Percentiles rank a stretch among this genome's conserved stretches.
phyloP scores from a whole-genome alignment of 2,329 filamentous ascomycete species.

The Dactylellina sp. region DNA sequence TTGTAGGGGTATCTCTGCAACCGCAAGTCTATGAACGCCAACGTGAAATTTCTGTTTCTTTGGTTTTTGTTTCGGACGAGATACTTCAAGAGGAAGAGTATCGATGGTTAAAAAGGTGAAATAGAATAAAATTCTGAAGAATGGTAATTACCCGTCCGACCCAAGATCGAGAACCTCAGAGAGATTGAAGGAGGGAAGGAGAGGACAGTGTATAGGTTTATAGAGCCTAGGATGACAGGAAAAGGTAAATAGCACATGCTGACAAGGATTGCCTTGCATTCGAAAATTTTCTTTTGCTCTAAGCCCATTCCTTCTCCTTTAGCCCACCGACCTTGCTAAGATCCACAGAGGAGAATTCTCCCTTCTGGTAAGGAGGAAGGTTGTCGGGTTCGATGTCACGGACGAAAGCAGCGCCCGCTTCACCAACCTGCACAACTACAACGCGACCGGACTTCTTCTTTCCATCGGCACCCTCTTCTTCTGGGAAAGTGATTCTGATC shows the following conservation, averaged over 20 bases:
- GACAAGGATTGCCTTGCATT: background rate
- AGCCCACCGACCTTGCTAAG: conserved; percentile 93
- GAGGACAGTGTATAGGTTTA: too few species aligned
- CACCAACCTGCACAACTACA: conserved; percentile 89
- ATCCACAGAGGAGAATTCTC: conserved; percentile 92
- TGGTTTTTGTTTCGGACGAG: conserved; percentile 15
- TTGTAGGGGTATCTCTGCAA: conserved; percentile 48
- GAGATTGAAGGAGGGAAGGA: conserved; percentile 18
- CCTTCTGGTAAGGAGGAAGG: conserved; percentile 82
- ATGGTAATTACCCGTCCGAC: conserved; percentile 40
- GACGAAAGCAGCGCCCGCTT: conserved; percentile 81
- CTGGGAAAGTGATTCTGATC: conserved; percentile 97
- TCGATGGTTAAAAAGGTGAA: conserved; percentile 22
- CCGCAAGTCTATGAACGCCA: conserved; percentile 55
- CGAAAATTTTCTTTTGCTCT: conserved; percentile 27
- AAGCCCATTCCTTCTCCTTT: conserved; percentile 79
- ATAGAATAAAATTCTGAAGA: conserved; percentile 50
- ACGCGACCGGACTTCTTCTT: conserved; percentile 86
- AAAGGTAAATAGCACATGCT: conserved; percentile 30
- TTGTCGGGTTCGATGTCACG: conserved; percentile 77
- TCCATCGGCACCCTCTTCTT: conserved; percentile 88
- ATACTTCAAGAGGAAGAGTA: conserved; percentile 22
- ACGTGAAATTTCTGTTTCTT: conserved; percentile 30
- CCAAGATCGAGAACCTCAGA: conserved; percentile 35
- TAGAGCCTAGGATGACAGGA: conserved; percentile 51